Evolutionary conservation across 257 asterid genomes (phyloP), one percentile per base, ranked within the genome.

Genomic region (Henckelia pumila): DNA sequence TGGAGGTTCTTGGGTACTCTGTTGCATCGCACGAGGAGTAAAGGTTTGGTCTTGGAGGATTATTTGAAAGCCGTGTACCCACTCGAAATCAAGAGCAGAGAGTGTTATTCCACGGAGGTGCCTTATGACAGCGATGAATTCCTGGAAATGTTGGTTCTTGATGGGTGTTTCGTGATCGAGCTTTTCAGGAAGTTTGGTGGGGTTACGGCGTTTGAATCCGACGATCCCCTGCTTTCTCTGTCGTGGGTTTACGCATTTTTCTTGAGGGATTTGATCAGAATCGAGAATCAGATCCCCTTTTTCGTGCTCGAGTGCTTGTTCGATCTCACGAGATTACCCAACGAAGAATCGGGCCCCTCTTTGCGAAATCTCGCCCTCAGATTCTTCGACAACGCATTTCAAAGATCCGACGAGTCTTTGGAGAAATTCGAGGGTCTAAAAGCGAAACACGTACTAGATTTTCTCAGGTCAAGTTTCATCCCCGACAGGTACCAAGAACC

Each of bases 251-350:
- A 75, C 13, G 62, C 97, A 0, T 89, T 84, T 66, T 75, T 92
- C 47, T 63, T 82, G 16, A 66, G 97, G 71, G 97, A 92, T 79
- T 69, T 92, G 21, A 76, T 89, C n/a, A 68, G 94, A 32, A 78
- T 92, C 8, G 96, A 92, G 32, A 92, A 92, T 59, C 98, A 92
- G 83, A 80, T 89, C 66, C 97, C 98, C 2, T 86, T 86, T 73
- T 88, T 85, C 75, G 17, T 89, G 1, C 95, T 93, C 2, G 78
- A 82, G 56, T 33, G 75, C 17, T 29, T 93, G 44, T 89, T 84
- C n/a, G 86, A 93, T 1, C 75, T 90, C 2, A 86, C 96, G 0
- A 52, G 26, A 25, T 7, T 71, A 63, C 78, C 84, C 5, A 73
- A 28, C 1, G 88, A 72, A 7, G 78, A 74, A 68, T 37, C 92